Evolutionary conservation across 495 filamentous ascomycete species (phyloP).

Genomic region (Aspergillus haitiensis): DNA sequence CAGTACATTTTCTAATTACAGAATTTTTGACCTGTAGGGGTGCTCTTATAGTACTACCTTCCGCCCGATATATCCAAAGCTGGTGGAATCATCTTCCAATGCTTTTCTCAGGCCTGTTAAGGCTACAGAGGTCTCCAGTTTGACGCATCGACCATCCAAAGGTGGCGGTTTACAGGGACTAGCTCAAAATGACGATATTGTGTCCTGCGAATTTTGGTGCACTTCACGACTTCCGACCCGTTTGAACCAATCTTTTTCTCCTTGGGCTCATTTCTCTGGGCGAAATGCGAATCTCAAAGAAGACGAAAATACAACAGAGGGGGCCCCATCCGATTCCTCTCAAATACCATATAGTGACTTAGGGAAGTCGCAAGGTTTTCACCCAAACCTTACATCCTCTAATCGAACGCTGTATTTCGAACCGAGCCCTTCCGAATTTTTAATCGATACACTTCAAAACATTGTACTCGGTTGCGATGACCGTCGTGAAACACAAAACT

Average conservation of each 20-base stretch:
- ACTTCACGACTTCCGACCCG: slow-evolving; percentile 20
- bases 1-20: background rate
- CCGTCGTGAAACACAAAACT: background rate
- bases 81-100: slow-evolving; percentile 4
- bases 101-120: slow-evolving; percentile 1
- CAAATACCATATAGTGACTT: background rate
- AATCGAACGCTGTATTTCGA: background rate
- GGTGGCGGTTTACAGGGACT: background rate
- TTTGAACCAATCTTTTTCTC: slow-evolving; percentile 15
- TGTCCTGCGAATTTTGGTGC: slow-evolving; percentile 20
- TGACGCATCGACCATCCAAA: background rate
- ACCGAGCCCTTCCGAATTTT: slow-evolving; percentile 12
- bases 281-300: too few species aligned
- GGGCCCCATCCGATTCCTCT: background rate
- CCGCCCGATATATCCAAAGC: slow-evolving; percentile 11
- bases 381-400: background rate
- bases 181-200: slow-evolving; percentile 1
- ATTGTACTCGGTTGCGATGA: background rate
- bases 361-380: background rate
- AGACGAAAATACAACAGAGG: background rate
- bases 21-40: slow-evolving; percentile 8
- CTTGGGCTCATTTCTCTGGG: background rate
- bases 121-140: slow-evolving; percentile 5
- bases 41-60: slow-evolving; percentile 15
- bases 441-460: slow-evolving; percentile 15